Percentiles rank a stretch among this genome's conserved stretches.
phyloP scores from a whole-genome alignment of 495 filamentous ascomycete species.

The Aspergillus nidulans region DNA sequence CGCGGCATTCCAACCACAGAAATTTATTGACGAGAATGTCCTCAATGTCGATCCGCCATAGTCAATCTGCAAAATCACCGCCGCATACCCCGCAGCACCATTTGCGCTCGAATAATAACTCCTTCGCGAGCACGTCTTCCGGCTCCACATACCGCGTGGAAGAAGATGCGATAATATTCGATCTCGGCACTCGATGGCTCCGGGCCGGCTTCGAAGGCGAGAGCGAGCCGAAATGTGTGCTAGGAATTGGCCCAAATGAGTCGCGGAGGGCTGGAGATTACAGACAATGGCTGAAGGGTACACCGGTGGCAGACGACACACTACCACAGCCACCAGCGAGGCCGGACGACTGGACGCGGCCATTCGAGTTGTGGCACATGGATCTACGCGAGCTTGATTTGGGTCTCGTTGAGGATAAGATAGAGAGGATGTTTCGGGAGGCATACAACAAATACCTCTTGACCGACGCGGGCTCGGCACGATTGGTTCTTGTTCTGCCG shows the following conservation, averaged over 20 bases:
- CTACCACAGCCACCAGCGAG: slow-evolving; percentile 27
- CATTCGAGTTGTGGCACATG: slow-evolving; percentile 76
- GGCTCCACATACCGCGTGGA: slow-evolving; percentile 68
- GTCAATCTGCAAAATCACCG: slow-evolving; percentile 26
- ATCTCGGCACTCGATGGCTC: slow-evolving; percentile 75
- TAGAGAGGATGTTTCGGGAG: slow-evolving; percentile 78
- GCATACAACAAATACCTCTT: slow-evolving; percentile 84
- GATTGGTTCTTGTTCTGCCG: slow-evolving; percentile 70
- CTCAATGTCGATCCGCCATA: slow-evolving; percentile 23
- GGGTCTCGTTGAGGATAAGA: slow-evolving; percentile 77
- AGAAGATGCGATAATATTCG: slow-evolving; percentile 79
- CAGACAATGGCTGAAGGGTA: slow-evolving; percentile 54
- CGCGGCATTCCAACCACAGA: background rate
- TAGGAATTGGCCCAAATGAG: slow-evolving; percentile 68
- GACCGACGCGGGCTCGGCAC: slow-evolving; percentile 66
- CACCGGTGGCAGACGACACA: slow-evolving; percentile 16
- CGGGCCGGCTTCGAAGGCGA: slow-evolving; percentile 85
- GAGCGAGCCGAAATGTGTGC: slow-evolving; percentile 62
- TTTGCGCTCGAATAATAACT: slow-evolving; percentile 35
- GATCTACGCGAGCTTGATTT: slow-evolving; percentile 70
- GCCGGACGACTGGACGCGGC: slow-evolving; percentile 60
- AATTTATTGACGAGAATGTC: background rate
- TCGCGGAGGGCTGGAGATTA: slow-evolving; percentile 81
- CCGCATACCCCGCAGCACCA: slow-evolving; percentile 37
- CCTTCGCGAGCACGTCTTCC: slow-evolving; percentile 63